phyloP scores from a whole-genome alignment of 2,329 filamentous ascomycete species.

The Botrytis cinerea region DNA sequence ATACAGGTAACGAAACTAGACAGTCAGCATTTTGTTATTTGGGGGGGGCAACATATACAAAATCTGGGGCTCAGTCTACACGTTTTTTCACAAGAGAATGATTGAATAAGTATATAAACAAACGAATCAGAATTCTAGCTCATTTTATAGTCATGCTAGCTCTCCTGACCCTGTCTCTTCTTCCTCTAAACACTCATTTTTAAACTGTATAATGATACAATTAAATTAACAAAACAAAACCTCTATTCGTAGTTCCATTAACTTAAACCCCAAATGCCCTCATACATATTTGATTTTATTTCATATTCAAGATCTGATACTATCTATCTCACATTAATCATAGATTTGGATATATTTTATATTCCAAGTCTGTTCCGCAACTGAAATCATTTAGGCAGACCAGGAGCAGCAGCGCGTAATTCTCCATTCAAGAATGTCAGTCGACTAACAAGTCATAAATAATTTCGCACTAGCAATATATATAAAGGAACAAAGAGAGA shows the following conservation, averaged over 20 bases:
- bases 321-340: neutral
- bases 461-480: neutral
- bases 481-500: neutral
- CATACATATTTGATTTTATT: neutral
- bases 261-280: neutral
- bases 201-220: too few relatives aligned
- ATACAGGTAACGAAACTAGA: neutral
- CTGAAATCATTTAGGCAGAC: neutral
- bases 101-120: neutral
- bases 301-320: neutral
- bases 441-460: neutral
- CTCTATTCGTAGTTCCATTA: neutral
- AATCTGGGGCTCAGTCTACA: neutral
- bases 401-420: neutral
- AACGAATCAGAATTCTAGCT: neutral
- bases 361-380: neutral
- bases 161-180: fast-evolving
- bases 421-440: neutral
- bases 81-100: neutral
- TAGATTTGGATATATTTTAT: neutral
- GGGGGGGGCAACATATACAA: neutral
- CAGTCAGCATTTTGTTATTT: neutral
- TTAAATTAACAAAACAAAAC: too few relatives aligned
- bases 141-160: neutral
- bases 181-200: neutral